These are phyloP conservation scores for Amylostereum areolatum DNA, from an alignment of 1,284 basidiomycete genomes.

Conservation along the genomic window DNA sequence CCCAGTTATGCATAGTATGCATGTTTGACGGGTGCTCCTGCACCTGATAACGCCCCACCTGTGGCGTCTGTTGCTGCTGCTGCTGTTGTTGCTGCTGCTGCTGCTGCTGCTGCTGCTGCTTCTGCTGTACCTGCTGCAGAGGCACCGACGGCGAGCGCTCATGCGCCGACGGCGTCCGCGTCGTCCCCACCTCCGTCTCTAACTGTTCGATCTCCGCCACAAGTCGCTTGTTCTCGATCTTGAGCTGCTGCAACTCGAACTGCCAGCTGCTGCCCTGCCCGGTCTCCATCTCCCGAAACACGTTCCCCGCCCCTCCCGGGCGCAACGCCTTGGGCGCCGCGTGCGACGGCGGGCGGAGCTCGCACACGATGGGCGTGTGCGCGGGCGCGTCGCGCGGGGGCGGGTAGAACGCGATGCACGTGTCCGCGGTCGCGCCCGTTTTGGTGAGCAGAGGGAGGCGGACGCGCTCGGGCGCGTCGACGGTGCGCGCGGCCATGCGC, in stretches of 20 bases:
- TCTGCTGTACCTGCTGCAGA: constrained; percentile 8
- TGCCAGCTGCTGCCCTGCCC: constrained; percentile 78
- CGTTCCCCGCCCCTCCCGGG: constrained; percentile 29
- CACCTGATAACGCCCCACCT: too few species aligned
- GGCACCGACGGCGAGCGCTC: constrained; percentile 1
- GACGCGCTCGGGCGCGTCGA: constrained; percentile 17
- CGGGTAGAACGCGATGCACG: constrained; percentile 34
- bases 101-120: not conserved
- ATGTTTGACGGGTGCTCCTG: not conserved
- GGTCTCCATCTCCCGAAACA: constrained; percentile 73
- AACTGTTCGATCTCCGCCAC: constrained; percentile 60
- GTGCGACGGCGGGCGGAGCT: constrained; percentile 16
- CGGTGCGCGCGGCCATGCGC: constrained; percentile 17
- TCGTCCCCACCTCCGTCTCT: constrained; percentile 25
- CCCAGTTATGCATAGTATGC: not conserved
- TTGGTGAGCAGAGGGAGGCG: constrained; percentile 28
- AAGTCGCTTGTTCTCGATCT: constrained; percentile 68
- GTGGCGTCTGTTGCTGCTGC: not conserved
- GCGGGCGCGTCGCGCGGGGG: constrained; percentile 13
- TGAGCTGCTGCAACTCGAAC: constrained; percentile 85
- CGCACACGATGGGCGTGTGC: constrained; percentile 23
- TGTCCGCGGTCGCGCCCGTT: constrained; percentile 25
- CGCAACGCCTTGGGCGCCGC: constrained; percentile 10
- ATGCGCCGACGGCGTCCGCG: constrained; percentile 10
- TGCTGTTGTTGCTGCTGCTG: too few species aligned